Base-by-base conservation (phyloP, 1,139 yeast genomes). In the Geotrichum fermentans region DNA sequence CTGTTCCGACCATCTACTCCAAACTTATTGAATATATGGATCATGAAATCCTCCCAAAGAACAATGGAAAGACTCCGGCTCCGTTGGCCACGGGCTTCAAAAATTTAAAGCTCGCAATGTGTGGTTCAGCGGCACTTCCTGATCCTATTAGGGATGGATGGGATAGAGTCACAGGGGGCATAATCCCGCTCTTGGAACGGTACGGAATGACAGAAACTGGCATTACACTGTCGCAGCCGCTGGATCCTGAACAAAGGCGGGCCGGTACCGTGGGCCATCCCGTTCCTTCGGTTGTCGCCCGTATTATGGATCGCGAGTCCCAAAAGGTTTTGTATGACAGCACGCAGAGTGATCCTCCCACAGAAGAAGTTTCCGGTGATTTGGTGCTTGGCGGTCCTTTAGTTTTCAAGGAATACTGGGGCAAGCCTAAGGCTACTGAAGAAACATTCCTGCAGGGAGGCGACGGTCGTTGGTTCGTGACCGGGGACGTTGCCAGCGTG, bases 121-220 rank as follows among this genome's bases (percentile, higher is more conserved):
- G 69, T 49, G 71, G 71, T 3, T 65, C 70, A 4, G 71, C 71
- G 3, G 70, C 71, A 2, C 59, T 67, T 16, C 71, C 71, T 2
- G 60, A 58, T 28, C 67, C 70, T 1, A 58, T 67, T 40, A 56
- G 70, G 35, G 52, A 54, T 26, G 56, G 61, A 11, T 67, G 71
- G 71, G 62, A 64, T 33, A 47, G 52, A 28, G 52, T 63, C 18
- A 58, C 67, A 11, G 58, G 61, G n/a, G 64, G 64, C 17, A 52
- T 56, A 13, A 63, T 64, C 8, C 66, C 68, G 16, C 55, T 67
- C 43, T 62, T 67, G 11, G 71, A 66, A 52, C 56, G 70, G 32
- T 66, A 66, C 50, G 70, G 70, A 17, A 66, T 66, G 70, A 67
- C 70, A 2, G 70, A 66, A 47, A 67, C 69, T 6, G 70, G 71